Evolutionary conservation across 192 early-diverging fungal species (phyloP).

Genomic region (Coemansia sp.): DNA sequence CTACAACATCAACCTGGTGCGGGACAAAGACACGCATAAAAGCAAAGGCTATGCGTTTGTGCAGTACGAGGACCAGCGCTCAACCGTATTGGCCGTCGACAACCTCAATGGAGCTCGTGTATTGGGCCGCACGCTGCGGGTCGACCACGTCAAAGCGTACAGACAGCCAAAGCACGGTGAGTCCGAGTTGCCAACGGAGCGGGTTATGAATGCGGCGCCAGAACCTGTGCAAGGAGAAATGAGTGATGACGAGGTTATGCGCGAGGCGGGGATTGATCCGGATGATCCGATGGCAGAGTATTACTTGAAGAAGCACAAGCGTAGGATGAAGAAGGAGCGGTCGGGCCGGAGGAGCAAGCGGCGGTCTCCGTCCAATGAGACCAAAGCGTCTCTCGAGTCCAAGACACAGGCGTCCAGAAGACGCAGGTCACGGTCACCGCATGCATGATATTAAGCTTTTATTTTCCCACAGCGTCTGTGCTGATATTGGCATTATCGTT

Average conservation of each 20-base stretch:
- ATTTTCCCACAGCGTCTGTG: background rate
- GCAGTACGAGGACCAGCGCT: slow-evolving; percentile 90
- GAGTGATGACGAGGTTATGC: slow-evolving; percentile 41
- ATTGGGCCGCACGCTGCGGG: slow-evolving; percentile 62
- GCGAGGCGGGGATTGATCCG: slow-evolving; percentile 60
- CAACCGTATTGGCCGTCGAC: slow-evolving; percentile 90
- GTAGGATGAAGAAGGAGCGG: slow-evolving; percentile 39
- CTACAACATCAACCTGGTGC: slow-evolving; percentile 83
- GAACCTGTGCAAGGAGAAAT: slow-evolving; percentile 18
- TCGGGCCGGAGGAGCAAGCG: slow-evolving; percentile 3
- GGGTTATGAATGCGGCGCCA: slow-evolving; percentile 59
- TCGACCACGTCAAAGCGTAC: slow-evolving; percentile 72
- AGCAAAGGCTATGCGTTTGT: slow-evolving; percentile 85
- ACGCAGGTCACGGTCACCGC: background rate
- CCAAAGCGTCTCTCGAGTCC: background rate
- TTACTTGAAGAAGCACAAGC: slow-evolving; percentile 63
- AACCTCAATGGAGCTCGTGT: slow-evolving; percentile 82
- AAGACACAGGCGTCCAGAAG: background rate
- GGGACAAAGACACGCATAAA: slow-evolving; percentile 85
- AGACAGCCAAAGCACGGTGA: slow-evolving; percentile 62
- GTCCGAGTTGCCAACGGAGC: slow-evolving; percentile 40
- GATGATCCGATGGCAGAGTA: slow-evolving; percentile 76
- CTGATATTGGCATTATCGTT: no score
- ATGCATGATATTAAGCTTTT: background rate
- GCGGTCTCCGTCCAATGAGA: background rate